Evolutionary conservation across 2,329 filamentous ascomycete species (phyloP).

Genomic region (Colletotrichum sp.): DNA sequence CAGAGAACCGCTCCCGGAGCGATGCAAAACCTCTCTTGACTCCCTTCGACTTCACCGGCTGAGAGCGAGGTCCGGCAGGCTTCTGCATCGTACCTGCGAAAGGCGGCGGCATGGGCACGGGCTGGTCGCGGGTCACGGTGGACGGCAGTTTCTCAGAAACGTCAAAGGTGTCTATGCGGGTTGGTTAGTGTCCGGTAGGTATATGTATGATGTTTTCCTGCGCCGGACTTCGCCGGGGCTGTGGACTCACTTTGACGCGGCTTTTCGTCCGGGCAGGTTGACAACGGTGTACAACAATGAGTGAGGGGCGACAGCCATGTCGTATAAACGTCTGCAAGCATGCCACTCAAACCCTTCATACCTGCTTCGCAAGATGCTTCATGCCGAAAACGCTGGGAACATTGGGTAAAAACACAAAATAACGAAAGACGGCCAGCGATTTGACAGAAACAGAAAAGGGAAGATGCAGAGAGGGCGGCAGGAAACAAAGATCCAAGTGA

Average conservation of each 20-base stretch:
- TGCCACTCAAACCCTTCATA: slow-evolving; percentile 48
- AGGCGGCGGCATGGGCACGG: slow-evolving; percentile 31
- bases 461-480: neutral
- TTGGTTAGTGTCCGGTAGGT: slow-evolving; percentile 3
- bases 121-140: slow-evolving; percentile 34
- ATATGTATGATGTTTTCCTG: neutral
- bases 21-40: slow-evolving; percentile 43
- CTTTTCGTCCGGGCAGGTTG: slow-evolving; percentile 43
- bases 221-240: neutral
- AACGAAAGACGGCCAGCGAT: slow-evolving; percentile 20
- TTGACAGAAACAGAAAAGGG: slow-evolving; percentile 9
- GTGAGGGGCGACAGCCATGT: slow-evolving; percentile 54
- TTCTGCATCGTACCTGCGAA: slow-evolving; percentile 28
- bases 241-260: slow-evolving; percentile 41
- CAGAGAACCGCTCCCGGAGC: slow-evolving; percentile 45
- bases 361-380: slow-evolving; percentile 16
- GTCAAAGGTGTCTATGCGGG: slow-evolving; percentile 25
- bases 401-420: slow-evolving; percentile 1
- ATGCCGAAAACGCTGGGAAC: slow-evolving; percentile 12
- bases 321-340: slow-evolving; percentile 45
- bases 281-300: slow-evolving; percentile 49
- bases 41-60: slow-evolving; percentile 34
- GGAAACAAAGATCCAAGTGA: slow-evolving; percentile 10
- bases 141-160: slow-evolving; percentile 29
- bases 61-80: slow-evolving; percentile 23